These are phyloP conservation scores for Pistacia atlantica DNA, from an alignment of 345 rosid genomes.

Conservation along the genomic window DNA sequence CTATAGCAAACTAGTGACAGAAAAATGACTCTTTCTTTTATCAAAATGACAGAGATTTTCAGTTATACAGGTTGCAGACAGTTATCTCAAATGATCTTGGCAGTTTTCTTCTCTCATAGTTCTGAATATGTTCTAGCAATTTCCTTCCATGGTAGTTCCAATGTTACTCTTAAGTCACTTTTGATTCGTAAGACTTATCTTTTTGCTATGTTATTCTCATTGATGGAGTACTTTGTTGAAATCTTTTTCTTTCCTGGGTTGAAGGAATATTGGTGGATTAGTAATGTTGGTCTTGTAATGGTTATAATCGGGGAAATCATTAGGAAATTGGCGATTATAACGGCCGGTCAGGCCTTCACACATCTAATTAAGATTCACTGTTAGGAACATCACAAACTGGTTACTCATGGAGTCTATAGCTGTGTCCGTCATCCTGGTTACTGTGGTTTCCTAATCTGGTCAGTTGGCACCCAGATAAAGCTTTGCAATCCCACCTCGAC, in stretches of 20 bases:
- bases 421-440: constrained; percentile 74
- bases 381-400: constrained; percentile 60
- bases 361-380: constrained; percentile 57
- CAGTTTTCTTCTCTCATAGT: constrained; percentile 56
- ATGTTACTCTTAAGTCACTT: constrained; percentile 57
- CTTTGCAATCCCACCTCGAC: constrained; percentile 66
- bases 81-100: constrained; percentile 54
- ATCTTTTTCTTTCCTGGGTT: constrained; percentile 49
- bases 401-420: constrained; percentile 58
- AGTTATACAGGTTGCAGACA: constrained; percentile 49
- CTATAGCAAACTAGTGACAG: neutral
- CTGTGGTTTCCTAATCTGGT: constrained; percentile 67
- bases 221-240: constrained; percentile 54
- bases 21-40: constrained; percentile 1
- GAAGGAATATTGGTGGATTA: constrained; percentile 66
- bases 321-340: constrained; percentile 60
- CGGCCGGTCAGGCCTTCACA: constrained; percentile 72
- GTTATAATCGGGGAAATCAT: constrained; percentile 58
- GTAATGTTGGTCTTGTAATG: constrained; percentile 54
- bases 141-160: constrained; percentile 52
- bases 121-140: constrained; percentile 62
- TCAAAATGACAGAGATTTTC: constrained; percentile 54
- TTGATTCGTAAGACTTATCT: constrained; percentile 57
- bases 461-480: constrained; percentile 80
- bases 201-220: constrained; percentile 55